Evolutionary conservation across 768 basidiomycete species (phyloP), one percentile per base, ranked within the genome.

Genomic region (Suillus subaureus): DNA sequence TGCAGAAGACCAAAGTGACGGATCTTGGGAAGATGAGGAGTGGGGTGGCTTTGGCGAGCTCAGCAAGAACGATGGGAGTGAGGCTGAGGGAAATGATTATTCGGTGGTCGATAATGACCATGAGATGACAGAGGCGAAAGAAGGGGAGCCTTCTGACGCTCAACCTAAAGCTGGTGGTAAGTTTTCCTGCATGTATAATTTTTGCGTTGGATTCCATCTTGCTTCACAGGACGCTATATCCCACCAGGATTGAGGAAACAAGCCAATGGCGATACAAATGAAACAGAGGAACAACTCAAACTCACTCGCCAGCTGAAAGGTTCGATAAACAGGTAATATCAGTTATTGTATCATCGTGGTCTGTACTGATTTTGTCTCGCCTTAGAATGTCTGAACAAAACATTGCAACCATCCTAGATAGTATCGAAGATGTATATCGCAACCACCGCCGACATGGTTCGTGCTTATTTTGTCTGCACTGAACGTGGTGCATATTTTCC

Each of bases 301-400:
- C 81, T 97, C 42, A 85, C 81, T 3, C 84, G 89, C 56, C 92
- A 91, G 70, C 77, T 94, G 35, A 96, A 97, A 78, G 96, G 95
- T 73, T 77, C 95, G 21, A 83, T 97, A 57, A 97, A 98, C 77
- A 85, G 92, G 94, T 93, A 70, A 54, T 81, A 52, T 28, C 15
- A n/a, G n/a, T 40, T 42, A 47, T 15, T 40, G 42, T 9, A 43
- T 51, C 43, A 58, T 65, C 37, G 16, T 69, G 26, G 35, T 63
- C 2, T 40, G 12, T 33, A 40, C 42, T 68, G 39, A 39, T 37
- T 65, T 42, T 40, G 13, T 8, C n/a, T 26, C 26, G 7, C 37
- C 51, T 47, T 68, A 96, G 95, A 68, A 84, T 97, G 88, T 94
- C 90, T 69, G 96, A 98, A 76, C 91, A 91, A 73, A 97, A 96